phyloP scores from a whole-genome alignment of 2,329 filamentous ascomycete species.

The Trichophyton mentagrophytes region DNA sequence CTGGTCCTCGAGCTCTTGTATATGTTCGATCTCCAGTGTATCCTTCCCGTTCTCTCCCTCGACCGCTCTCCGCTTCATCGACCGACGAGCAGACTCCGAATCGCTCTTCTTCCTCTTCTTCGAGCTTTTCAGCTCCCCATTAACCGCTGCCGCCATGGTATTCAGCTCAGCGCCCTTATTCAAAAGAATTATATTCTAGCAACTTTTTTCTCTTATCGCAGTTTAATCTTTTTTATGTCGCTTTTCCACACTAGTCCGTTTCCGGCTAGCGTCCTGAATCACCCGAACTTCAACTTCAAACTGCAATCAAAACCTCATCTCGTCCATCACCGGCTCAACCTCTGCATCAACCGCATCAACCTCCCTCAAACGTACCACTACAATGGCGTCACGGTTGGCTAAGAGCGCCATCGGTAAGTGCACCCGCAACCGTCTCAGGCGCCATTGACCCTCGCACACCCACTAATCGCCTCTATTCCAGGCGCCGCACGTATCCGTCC shows the following conservation, averaged over 20 bases:
- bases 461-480: slow-evolving; percentile 33
- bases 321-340: slow-evolving; percentile 18
- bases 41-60: slow-evolving; percentile 19
- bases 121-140: slow-evolving; percentile 3
- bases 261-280: not conserved
- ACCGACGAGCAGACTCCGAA: slow-evolving; percentile 20
- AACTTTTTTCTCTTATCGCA: not conserved
- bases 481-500: slow-evolving; percentile 86
- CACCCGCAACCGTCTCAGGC: not conserved
- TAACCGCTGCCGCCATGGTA: not conserved
- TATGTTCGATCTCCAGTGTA: slow-evolving; percentile 42
- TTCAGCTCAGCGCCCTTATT: not conserved
- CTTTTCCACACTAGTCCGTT: not conserved
- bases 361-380: slow-evolving; percentile 35
- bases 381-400: slow-evolving; percentile 97
- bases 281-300: slow-evolving; percentile 18
- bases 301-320: slow-evolving; percentile 22
- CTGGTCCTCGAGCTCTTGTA: slow-evolving; percentile 63
- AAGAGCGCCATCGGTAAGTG: slow-evolving; percentile 82
- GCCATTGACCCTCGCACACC: slow-evolving; percentile 15
- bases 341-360: slow-evolving; percentile 10
- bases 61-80: slow-evolving; percentile 31
- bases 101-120: slow-evolving; percentile 30
- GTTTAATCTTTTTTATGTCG: not conserved
- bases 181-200: not conserved